Conservation (phyloP, 257 asterid species). For the Cruciata laevipes region DNA sequence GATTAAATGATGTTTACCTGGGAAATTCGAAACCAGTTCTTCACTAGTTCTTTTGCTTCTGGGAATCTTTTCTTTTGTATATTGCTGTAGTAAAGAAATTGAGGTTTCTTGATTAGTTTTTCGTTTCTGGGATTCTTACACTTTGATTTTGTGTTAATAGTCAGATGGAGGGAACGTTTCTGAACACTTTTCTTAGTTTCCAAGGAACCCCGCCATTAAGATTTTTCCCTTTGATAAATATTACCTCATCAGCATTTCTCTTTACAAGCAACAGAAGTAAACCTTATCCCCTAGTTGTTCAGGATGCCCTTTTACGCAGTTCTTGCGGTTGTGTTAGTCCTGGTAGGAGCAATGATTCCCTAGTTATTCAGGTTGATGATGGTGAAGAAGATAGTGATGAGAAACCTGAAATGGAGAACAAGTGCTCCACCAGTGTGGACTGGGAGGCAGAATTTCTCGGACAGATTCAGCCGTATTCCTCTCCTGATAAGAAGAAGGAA, state of each 20-base stretch:
- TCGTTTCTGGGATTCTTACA: neutral
- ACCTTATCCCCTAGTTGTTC: constrained; percentile 16
- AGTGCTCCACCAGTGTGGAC: constrained; percentile 17
- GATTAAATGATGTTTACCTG: neutral
- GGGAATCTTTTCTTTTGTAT: neutral
- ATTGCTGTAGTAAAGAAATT: too few relatives aligned
- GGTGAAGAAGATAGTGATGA: neutral
- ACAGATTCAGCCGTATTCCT: constrained; percentile 24
- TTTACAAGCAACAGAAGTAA: constrained; percentile 17
- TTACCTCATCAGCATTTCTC: constrained; percentile 17
- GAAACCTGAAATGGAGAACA: constrained; percentile 13
- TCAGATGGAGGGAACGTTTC: constrained; percentile 40
- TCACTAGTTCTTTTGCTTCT: neutral
- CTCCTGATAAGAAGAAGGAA: constrained; percentile 41
- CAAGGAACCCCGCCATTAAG: constrained; percentile 29
- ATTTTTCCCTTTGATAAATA: constrained; percentile 19
- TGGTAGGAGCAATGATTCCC: constrained; percentile 16
- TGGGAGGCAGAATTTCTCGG: constrained; percentile 91
- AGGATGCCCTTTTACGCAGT: constrained; percentile 27
- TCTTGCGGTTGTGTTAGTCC: constrained; percentile 28
- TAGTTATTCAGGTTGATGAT: constrained; percentile 13
- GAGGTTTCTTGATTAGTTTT: neutral
- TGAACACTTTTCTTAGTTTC: constrained; percentile 31
- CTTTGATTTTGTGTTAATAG: neutral
- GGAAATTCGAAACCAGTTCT: neutral